Percentiles rank a stretch among this genome's conserved stretches.
phyloP scores from a whole-genome alignment of 805 yeast genomes.

The Nematodospora valgi region DNA sequence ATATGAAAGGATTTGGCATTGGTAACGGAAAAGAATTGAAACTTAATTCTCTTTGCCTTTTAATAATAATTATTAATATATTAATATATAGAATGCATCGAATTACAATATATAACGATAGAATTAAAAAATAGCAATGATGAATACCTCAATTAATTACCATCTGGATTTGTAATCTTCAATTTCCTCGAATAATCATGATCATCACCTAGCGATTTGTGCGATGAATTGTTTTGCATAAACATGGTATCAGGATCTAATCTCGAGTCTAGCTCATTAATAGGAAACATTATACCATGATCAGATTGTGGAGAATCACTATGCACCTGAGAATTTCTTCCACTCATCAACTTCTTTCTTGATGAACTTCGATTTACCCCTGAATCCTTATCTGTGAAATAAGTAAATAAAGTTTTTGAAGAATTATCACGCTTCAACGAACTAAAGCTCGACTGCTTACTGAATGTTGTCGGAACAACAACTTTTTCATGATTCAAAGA shows the following conservation, averaged over 20 bases:
- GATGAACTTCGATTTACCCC: slow-evolving; percentile 26
- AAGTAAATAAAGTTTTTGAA: slow-evolving; percentile 29
- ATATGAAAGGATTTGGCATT: too few relatives aligned
- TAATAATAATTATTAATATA: too few relatives aligned
- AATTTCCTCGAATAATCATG: slow-evolving; percentile 33
- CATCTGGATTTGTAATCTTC: slow-evolving; percentile 23
- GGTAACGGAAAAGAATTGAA: too few relatives aligned
- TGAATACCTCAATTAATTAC: too few relatives aligned
- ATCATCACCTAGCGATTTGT: slow-evolving; percentile 31
- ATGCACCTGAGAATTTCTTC: slow-evolving; percentile 2
- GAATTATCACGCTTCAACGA: slow-evolving; percentile 31
- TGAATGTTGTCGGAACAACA: neutral
- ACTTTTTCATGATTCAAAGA: slow-evolving; percentile 20
- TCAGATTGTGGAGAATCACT: slow-evolving; percentile 10
- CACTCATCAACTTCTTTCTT: slow-evolving; percentile 23
- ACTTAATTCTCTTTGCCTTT: too few relatives aligned
- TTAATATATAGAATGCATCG: too few relatives aligned
- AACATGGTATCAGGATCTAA: slow-evolving; percentile 24
- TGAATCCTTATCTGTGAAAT: slow-evolving; percentile 17
- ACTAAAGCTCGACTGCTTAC: slow-evolving; percentile 7
- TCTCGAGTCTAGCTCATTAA: slow-evolving; percentile 25
- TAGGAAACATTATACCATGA: slow-evolving; percentile 31
- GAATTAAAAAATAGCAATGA: too few relatives aligned
- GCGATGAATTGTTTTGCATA: slow-evolving; percentile 21
- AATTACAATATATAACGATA: too few relatives aligned